Percentiles rank a stretch among this genome's conserved stretches.
Evolutionary conservation across 345 rosid species (phyloP).

Genomic region (Eucalyptus camaldulensis): DNA sequence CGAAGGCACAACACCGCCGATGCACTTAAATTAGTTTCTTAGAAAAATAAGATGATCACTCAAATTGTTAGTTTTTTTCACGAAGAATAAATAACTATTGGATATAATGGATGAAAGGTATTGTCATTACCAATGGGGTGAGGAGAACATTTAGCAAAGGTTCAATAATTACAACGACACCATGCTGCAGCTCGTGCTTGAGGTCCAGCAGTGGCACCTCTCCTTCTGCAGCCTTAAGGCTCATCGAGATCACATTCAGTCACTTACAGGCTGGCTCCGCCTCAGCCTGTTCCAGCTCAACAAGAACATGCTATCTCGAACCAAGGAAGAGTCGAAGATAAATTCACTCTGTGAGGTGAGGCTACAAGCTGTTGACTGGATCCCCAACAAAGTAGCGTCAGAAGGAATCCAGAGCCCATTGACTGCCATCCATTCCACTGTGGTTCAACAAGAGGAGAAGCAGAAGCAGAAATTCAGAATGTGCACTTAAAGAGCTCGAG

Average conservation of each 20-base stretch:
- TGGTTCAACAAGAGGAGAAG: conserved; percentile 69
- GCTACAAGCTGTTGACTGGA: conserved; percentile 66
- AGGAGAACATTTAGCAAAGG: not conserved
- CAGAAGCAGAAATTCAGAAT: conserved; percentile 65
- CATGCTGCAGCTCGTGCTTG: conserved; percentile 58
- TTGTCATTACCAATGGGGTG: not conserved
- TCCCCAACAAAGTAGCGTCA: conserved; percentile 91
- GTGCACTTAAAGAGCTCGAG: conserved; percentile 48
- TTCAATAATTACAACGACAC: not conserved
- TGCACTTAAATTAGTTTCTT: not conserved
- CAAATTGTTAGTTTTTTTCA: not conserved
- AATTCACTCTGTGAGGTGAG: conserved; percentile 81
- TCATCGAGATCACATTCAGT: conserved; percentile 73
- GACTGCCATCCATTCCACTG: conserved; percentile 68
- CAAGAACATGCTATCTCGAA: conserved; percentile 33
- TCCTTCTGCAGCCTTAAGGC: conserved; percentile 77
- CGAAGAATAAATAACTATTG: not conserved
- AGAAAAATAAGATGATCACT: not conserved
- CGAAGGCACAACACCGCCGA: not conserved
- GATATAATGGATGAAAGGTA: not conserved
- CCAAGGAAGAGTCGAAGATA: conserved; percentile 49
- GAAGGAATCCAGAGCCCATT: conserved; percentile 91
- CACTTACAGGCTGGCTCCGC: conserved; percentile 85
- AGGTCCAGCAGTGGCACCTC: conserved; percentile 84
- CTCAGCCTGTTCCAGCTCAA: conserved; percentile 83